phyloP scores from a whole-genome alignment of 2,329 filamentous ascomycete species.

The Pseudogymnoascus sp. region DNA sequence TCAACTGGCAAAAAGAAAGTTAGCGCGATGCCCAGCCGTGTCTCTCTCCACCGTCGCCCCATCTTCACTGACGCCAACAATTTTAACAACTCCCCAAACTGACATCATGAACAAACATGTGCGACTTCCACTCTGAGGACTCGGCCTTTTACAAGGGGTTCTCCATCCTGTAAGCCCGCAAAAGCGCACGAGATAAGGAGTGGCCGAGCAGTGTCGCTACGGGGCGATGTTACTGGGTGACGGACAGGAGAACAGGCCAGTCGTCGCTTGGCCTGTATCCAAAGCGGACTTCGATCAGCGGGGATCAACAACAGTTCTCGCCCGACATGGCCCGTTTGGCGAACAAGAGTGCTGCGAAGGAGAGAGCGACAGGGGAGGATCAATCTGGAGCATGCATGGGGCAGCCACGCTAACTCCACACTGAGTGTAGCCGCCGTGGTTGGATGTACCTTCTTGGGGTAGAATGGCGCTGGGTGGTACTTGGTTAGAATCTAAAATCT shows the following conservation, averaged over 20 bases:
- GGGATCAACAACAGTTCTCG: neutral
- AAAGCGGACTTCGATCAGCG: neutral
- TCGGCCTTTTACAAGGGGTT: neutral
- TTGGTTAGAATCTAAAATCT: constrained; percentile 6
- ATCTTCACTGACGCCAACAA: neutral
- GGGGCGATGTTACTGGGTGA: neutral
- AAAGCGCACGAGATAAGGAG: neutral
- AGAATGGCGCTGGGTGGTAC: neutral
- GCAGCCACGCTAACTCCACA: neutral
- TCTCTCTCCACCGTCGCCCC: neutral
- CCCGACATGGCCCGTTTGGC: neutral
- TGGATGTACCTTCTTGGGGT: neutral
- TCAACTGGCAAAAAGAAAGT: neutral
- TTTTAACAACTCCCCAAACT: neutral
- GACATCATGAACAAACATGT: neutral
- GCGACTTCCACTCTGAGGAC: neutral
- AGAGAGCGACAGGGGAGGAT: neutral
- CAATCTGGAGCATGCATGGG: neutral
- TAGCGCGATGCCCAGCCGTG: neutral
- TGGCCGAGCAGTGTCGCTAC: neutral
- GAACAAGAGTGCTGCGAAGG: neutral
- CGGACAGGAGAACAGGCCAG: neutral
- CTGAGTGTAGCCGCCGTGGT: neutral
- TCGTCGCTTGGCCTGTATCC: neutral
- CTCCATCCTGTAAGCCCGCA: neutral